These are phyloP conservation scores for Rubus parviflorus DNA, from an alignment of 306 rosid genomes.

Conservation along the genomic window DNA sequence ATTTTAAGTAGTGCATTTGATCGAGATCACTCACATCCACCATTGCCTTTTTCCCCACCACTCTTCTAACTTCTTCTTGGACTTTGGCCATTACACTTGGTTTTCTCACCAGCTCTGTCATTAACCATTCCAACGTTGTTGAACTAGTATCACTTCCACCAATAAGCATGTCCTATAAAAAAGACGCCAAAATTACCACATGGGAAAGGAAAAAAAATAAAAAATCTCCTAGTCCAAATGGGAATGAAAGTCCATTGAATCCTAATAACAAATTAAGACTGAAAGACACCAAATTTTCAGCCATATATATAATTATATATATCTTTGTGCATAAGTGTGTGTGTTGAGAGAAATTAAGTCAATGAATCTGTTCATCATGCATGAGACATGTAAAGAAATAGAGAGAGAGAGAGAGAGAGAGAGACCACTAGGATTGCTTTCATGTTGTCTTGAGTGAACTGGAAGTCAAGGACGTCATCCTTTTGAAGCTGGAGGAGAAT, in stretches of 20 bases:
- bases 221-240: neutral
- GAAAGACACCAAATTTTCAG: no score
- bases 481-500: slow-evolving; percentile 2
- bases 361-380: no score
- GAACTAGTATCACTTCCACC: neutral
- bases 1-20: neutral
- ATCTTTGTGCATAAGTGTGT: no score
- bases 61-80: neutral
- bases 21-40: neutral
- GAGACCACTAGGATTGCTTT: neutral
- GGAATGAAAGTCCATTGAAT: neutral
- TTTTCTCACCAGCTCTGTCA: neutral
- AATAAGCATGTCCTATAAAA: neutral
- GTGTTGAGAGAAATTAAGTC: no score
- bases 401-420: neutral
- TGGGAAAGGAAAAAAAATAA: neutral
- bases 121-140: neutral
- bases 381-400: no score
- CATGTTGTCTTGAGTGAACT: neutral
- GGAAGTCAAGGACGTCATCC: neutral
- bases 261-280: neutral
- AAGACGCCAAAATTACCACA: neutral
- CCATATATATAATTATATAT: no score
- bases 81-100: neutral
- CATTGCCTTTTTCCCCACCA: neutral